Percentiles rank a stretch among this genome's conserved stretches.
Evolutionary conservation across 2,329 filamentous ascomycete species (phyloP).

Genomic region (Penicillium expansum): DNA sequence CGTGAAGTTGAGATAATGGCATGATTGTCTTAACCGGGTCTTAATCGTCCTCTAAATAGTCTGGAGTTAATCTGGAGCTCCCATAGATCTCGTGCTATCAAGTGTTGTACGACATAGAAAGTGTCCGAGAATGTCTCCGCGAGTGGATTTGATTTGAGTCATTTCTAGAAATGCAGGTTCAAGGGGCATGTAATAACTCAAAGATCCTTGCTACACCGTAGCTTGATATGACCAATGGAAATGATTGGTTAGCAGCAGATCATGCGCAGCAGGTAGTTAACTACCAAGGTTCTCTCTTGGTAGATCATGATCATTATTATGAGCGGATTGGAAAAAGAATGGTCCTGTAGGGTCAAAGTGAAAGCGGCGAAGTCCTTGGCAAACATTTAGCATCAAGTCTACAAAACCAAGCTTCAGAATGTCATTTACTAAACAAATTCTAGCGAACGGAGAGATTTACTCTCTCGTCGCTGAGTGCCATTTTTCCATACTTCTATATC

Average conservation of each 20-base stretch:
- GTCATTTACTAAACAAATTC: neutral
- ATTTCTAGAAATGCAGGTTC: neutral
- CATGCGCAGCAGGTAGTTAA: too few species aligned
- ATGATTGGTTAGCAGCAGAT: neutral
- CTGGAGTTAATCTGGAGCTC: neutral
- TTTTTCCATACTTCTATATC: neutral
- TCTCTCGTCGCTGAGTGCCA: neutral
- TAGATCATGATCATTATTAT: neutral
- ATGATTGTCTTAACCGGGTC: neutral
- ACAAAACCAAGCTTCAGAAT: neutral
- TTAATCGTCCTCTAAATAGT: neutral
- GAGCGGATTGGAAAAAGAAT: neutral
- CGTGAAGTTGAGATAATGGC: neutral
- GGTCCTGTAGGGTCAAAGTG: neutral
- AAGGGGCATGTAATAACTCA: neutral
- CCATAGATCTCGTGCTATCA: neutral
- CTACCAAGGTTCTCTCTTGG: neutral
- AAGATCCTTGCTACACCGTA: neutral
- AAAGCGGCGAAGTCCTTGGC: too few species aligned
- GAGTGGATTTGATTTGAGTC: neutral
- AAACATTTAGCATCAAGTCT: accelerated
- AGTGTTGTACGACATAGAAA: conserved; percentile 5
- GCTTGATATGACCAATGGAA: too few species aligned
- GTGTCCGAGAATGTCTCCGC: conserved; percentile 25
- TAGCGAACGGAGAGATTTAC: neutral